Evolutionary conservation across 805 yeast species (phyloP).

Genomic region (Candida ortonii): DNA sequence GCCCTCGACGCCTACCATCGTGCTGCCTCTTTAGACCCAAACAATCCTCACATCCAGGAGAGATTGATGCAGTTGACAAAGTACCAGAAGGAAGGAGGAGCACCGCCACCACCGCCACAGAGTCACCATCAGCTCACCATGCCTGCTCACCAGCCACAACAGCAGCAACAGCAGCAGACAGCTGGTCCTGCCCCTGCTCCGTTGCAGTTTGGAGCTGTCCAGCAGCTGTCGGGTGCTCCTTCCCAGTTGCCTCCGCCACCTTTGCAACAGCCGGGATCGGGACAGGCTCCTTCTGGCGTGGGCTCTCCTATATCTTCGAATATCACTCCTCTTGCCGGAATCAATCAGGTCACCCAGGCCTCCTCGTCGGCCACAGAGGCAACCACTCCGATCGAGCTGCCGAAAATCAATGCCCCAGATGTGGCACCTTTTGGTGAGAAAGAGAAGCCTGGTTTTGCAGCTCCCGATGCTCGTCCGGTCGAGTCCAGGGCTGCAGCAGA

Average conservation of each 20-base stretch:
- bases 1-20: slow-evolving; percentile 96
- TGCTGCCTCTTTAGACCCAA: slow-evolving; percentile 93
- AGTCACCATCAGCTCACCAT: slow-evolving; percentile 52
- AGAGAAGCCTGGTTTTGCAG: no score
- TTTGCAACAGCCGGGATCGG: slow-evolving; percentile 8
- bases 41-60: slow-evolving; percentile 89
- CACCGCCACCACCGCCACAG: slow-evolving; percentile 51
- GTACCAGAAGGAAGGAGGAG: slow-evolving; percentile 66
- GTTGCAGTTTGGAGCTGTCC: slow-evolving; percentile 28
- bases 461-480: no score
- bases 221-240: slow-evolving; percentile 26
- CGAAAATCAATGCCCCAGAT: slow-evolving; percentile 3
- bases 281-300: no score
- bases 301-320: no score
- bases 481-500: slow-evolving; percentile 1
- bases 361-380: background rate
- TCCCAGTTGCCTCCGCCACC: slow-evolving; percentile 28
- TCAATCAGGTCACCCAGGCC: no score
- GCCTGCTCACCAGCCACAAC: slow-evolving; percentile 39
- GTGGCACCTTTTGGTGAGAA: slow-evolving; percentile 2
- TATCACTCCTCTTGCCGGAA: no score
- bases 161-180: slow-evolving; percentile 33
- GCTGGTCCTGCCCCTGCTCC: slow-evolving; percentile 31
- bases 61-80: slow-evolving; percentile 81
- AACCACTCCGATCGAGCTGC: slow-evolving; percentile 3